These are phyloP conservation scores for Talaromyces albobiverticillius DNA, from an alignment of 2,329 filamentous ascomycete species.

Conservation along the genomic window DNA sequence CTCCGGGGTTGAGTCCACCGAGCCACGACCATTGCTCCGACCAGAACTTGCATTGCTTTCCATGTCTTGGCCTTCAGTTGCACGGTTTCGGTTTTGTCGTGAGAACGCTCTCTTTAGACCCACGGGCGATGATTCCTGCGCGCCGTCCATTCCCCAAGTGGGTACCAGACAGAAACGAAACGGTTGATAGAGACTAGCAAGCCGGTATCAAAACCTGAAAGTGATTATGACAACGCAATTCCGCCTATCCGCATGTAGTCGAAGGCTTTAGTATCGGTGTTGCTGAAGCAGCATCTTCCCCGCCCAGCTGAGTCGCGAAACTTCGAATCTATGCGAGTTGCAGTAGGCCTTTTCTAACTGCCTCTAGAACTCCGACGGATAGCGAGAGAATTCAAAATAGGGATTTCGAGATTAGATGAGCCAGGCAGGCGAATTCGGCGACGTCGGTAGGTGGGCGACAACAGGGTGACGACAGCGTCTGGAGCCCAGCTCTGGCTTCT, in stretches of 20 bases:
- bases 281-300: conserved; percentile 4
- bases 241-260: background rate
- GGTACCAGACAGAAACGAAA: background rate
- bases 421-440: background rate
- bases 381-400: background rate
- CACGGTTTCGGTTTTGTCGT: conserved; percentile 36
- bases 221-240: background rate
- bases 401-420: background rate
- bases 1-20: conserved; percentile 37
- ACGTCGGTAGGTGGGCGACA: background rate
- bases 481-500: background rate
- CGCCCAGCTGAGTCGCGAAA: background rate
- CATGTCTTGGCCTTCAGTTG: conserved; percentile 29
- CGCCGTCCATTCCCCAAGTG: conserved; percentile 31
- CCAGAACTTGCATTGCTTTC: conserved; percentile 29
- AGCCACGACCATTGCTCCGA: conserved; percentile 35
- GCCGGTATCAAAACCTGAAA: background rate
- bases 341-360: too few species aligned
- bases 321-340: background rate
- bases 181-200: background rate
- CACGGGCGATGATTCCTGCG: conserved; percentile 24
- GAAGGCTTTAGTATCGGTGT: background rate
- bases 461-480: background rate
- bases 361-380: background rate
- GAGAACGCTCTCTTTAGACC: conserved; percentile 36